Evolutionary conservation across 1,139 yeast species (phyloP).

Genomic region (Pichia sp.): DNA sequence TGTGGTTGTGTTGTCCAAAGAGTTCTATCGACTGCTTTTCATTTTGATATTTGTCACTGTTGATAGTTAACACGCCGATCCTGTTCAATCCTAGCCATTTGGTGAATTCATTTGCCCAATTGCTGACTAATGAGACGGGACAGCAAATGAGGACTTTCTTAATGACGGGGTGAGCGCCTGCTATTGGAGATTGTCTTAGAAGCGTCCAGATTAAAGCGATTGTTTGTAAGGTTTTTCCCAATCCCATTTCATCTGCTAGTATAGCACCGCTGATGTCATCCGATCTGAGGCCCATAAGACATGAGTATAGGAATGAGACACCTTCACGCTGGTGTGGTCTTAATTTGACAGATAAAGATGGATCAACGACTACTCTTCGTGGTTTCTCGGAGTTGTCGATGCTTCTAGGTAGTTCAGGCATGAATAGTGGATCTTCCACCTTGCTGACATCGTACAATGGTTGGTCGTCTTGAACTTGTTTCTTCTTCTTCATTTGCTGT

Average conservation of each 20-base stretch:
- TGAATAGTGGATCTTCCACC: constrained; percentile 38
- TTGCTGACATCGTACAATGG: constrained; percentile 23
- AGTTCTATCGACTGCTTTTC: constrained; percentile 59
- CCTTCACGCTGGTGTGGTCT: constrained; percentile 90
- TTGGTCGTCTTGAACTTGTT: background rate
- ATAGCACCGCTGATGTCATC: constrained; percentile 70
- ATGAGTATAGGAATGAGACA: constrained; percentile 73
- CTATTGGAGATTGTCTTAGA: constrained; percentile 66
- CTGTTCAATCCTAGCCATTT: constrained; percentile 83
- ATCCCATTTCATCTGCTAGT: constrained; percentile 96
- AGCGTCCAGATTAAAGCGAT: constrained; percentile 84
- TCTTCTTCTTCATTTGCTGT: too few relatives aligned
- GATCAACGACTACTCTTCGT: constrained; percentile 64
- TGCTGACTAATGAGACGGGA: constrained; percentile 85
- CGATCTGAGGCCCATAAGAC: constrained; percentile 66
- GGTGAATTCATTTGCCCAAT: constrained; percentile 86
- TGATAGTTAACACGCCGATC: constrained; percentile 51
- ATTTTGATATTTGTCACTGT: constrained; percentile 44
- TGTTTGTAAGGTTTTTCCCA: constrained; percentile 90
- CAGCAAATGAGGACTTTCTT: constrained; percentile 76
- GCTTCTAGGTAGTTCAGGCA: constrained; percentile 37
- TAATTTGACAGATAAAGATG: constrained; percentile 50
- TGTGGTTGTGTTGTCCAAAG: constrained; percentile 69
- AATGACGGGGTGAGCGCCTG: constrained; percentile 35
- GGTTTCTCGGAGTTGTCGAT: constrained; percentile 12